Evolutionary conservation across 495 filamentous ascomycete genomes (phyloP), one percentile per base, ranked within the genome.

Genomic region (Melanomma pulvis-pyrius): DNA sequence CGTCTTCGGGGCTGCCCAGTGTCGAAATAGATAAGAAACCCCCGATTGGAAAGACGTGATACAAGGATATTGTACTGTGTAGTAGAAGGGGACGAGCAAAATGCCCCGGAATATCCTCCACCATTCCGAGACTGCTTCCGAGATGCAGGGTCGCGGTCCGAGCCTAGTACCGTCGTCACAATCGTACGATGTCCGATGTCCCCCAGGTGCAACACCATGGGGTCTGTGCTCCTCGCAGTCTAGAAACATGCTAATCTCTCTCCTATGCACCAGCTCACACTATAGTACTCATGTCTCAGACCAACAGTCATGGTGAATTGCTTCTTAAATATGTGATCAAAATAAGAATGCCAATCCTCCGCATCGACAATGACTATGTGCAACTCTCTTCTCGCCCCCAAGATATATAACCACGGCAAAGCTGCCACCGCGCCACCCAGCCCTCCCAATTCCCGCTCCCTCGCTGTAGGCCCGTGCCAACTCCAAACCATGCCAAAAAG

Each of bases 401-500:
- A 12, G 17, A 12, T 44, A 17, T 44, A 44, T 44, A 44, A 44
- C 9, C 13, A 44, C n/a, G 8, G 17, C 39, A 44, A 44, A 44
- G 39, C 39, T 44, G n/a, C 8, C 39, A 11, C 39, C 30, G 30
- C 30, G 30, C 30, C 30, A 34, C 30, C 30, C 21, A n/a, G 44
- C 4, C 44, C 44, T 19, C 13, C 7, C n/a, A 26, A 7, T 34
- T 61, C 19, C 44, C 58, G 4, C 54, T 25, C 9, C 51, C 13
- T 17, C 52, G 24, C 7, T 12, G 19, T 8, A 21, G 30, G 26
- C 0, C 30, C 21, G 21, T 58, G 55, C 26, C 49, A 67, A 67
- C 64, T 67, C 64, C 64, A 61, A 53, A 29, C 50, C 57, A 61
- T 67, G 58, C 64, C 56, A 56, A 56, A 56, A 44, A n/a, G 7